phyloP scores from a whole-genome alignment of 2,329 filamentous ascomycete species.

The Canariomyces notabilis region DNA sequence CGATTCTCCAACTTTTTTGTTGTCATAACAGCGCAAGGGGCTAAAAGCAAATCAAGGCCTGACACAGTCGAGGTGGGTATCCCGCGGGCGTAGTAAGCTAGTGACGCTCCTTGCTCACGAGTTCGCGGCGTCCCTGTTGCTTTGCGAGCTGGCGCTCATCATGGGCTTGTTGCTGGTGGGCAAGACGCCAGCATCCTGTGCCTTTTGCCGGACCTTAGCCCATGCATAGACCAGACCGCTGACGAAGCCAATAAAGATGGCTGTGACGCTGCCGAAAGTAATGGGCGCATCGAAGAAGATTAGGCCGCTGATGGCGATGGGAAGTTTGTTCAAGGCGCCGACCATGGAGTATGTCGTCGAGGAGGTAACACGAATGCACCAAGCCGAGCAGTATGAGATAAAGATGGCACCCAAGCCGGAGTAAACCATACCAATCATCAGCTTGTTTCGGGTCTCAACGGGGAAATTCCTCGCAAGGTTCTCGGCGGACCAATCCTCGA shows the following conservation, averaged over 20 bases:
- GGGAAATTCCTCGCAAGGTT: slow-evolving; percentile 91
- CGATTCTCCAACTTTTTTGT: not conserved
- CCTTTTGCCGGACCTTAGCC: slow-evolving; percentile 76
- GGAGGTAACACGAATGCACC: slow-evolving; percentile 96
- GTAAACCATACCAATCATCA: slow-evolving; percentile 86
- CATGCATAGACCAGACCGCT: slow-evolving; percentile 87
- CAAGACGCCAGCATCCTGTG: slow-evolving; percentile 58
- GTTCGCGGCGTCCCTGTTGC: slow-evolving; percentile 80
- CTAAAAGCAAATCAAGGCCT: not conserved
- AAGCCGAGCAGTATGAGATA: slow-evolving; percentile 99
- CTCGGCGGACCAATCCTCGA: slow-evolving; percentile 85
- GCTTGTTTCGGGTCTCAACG: slow-evolving; percentile 66
- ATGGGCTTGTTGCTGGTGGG: slow-evolving; percentile 64
- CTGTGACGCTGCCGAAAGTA: slow-evolving; percentile 85
- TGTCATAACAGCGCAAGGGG: not conserved
- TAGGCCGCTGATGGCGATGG: slow-evolving; percentile 85
- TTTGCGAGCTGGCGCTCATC: slow-evolving; percentile 87
- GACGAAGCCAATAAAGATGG: slow-evolving; percentile 86
- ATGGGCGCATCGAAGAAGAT: slow-evolving; percentile 94
- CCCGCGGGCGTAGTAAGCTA: slow-evolving; percentile 1
- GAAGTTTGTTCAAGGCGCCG: slow-evolving; percentile 94
- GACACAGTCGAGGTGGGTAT: not conserved
- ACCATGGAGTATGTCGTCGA: slow-evolving; percentile 99
- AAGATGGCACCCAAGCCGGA: slow-evolving; percentile 91
- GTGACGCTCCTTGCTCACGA: slow-evolving; percentile 37